Base-by-base conservation (phyloP, 331 rosid genomes). In the Acacia concinna region DNA sequence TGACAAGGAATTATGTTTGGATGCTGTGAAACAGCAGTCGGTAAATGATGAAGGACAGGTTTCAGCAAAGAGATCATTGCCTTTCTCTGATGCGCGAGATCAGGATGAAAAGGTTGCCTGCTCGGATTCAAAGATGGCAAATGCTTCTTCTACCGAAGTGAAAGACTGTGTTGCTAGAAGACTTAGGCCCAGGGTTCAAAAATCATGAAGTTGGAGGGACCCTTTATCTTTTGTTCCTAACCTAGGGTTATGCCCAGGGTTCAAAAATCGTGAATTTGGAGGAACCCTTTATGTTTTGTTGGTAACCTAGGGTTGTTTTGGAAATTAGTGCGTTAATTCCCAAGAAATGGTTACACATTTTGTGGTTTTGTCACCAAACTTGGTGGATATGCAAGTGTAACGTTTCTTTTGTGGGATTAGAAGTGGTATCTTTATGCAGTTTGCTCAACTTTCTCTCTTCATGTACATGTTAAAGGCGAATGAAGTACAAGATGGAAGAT, bases 51-150 rank as follows among this genome's bases (percentile, higher is more conserved):
- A 75, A 31, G 67, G 67, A 14, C 86, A 79, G 68, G 80, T 80
- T 79, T 83, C 81, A 15, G 85, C 78, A 43, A 85, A 84, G 84
- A 87, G 85, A 72, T 84, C 69, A 9, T 76, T 91, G 84, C 76
- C 68, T 78, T 88, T 88, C 65, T 77, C 84, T 67, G 84, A 71
- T 46, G 44, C n/a, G 25, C 80, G 64, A 81, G 74, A 8, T 21
- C 70, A 37, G 40, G 49, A 47, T 68, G 82, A 71, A 37, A 81
- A 70, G 35, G 35, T 78, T 47, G 73, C 23, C 62, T 40, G 76
- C 65, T 52, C 20, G 6, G 85, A 79, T 74, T 75, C 85, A 59
- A 31, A 8, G 66, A 78, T 78, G 79, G 54, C 59, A 0, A 78
- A 18, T 27, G 77, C 84, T 73, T 56, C 84, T 65, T 68, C 84